A percentile compares a stretch with the other conserved stretches of the same genome.
phyloP scores from a whole-genome alignment of 768 basidiomycete species.

The Collybia nuda region DNA sequence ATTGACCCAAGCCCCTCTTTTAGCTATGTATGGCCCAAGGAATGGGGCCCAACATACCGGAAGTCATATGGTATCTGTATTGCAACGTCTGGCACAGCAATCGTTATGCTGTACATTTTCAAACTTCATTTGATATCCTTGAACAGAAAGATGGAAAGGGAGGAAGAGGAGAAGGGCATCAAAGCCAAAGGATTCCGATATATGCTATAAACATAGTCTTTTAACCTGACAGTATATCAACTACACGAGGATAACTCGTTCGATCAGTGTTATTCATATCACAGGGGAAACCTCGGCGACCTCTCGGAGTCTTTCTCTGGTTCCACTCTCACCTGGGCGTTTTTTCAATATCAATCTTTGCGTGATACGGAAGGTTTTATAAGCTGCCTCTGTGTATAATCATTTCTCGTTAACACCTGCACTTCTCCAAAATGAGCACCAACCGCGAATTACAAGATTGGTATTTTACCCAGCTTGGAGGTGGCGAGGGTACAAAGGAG shows the following conservation, averaged over 20 bases:
- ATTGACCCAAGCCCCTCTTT: neutral
- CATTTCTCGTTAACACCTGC: neutral
- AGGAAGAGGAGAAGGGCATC: conserved; percentile 32
- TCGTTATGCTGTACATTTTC: conserved; percentile 52
- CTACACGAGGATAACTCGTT: too few species aligned
- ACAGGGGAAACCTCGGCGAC: conserved; percentile 27
- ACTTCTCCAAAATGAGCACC: conserved; percentile 6
- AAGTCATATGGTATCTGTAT: conserved; percentile 77
- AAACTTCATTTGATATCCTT: conserved; percentile 39
- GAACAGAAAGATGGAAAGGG: conserved; percentile 38
- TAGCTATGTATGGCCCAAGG: conserved; percentile 66
- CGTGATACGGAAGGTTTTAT: conserved; percentile 1
- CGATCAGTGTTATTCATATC: too few species aligned
- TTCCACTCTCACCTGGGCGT: neutral
- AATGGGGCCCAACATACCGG: conserved; percentile 71
- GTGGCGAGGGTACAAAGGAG: conserved; percentile 54
- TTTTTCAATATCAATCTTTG: neutral
- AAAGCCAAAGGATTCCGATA: conserved; percentile 43
- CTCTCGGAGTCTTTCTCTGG: conserved; percentile 4
- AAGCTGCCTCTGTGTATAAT: conserved; percentile 1
- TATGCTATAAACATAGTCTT: conserved; percentile 32
- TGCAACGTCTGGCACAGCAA: conserved; percentile 46
- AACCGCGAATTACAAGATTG: conserved; percentile 42
- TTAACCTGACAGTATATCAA: neutral
- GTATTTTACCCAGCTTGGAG: conserved; percentile 68